Base-by-base conservation (phyloP, 306 rosid genomes). In the Spatholobus suberectus region DNA sequence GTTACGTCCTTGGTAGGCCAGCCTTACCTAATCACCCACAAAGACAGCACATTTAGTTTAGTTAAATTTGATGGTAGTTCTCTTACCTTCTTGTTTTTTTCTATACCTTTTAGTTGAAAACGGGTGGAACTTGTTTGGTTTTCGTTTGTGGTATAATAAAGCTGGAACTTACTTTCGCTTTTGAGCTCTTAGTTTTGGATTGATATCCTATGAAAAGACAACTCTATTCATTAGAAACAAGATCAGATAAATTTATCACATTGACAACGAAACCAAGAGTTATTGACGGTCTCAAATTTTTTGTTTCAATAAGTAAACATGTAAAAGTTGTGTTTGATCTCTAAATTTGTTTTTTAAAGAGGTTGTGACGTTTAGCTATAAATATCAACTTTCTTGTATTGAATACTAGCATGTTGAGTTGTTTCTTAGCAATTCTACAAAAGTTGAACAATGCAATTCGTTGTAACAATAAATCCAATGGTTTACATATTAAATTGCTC, bases 1-100 rank as follows among this genome's bases (percentile, higher is more conserved):
- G 57, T 74, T 24, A 49, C 75, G 5, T 73, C 67, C 59, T 49
- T 51, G 34, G 55, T 38, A 41, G 76, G 14, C 47, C 80, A 75
- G 20, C 27, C 18, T 26, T 40, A n/a, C 82, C 77, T 21, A 75
- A 82, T 76, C 73, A 75, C 8, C 4, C 32, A 27, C 38, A 32
- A 18, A 54, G 34, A 27, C 70, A 26, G 4, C 55, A 75, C 54
- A 54, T 74, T 35, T 73, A 35, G 67, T 81, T 70, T 69, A 63
- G 13, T 67, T 62, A 77, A 29, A 44, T 62, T 23, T 67, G 68
- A 37, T 51, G 37, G 11, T 46, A 49, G 34, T 23, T 76, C 35
- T 77, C 14, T 46, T 6, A 24, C 10, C n/a, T 20, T 7, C 49
- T 17, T 34, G 4, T 68, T 54, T 37, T 67, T 24, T 1, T 55